Percentiles rank a stretch among this genome's conserved stretches.
Evolutionary conservation across 2,329 filamentous ascomycete genomes (phyloP).

Genomic region (Fragosphaeria purpurea): DNA sequence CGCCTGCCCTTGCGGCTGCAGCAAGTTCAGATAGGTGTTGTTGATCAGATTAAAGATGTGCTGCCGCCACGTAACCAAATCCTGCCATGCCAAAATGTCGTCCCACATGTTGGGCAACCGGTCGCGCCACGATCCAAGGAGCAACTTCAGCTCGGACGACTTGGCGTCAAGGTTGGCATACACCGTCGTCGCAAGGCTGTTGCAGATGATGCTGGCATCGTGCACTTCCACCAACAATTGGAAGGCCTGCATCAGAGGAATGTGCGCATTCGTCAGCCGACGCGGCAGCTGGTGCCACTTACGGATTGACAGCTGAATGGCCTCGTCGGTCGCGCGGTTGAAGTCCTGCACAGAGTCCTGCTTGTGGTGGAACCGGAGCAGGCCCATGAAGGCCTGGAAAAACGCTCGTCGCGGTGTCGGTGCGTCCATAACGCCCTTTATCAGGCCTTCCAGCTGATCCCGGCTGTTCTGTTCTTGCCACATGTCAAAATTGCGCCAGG

Average conservation of each 20-base stretch:
- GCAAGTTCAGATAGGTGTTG: slow-evolving; percentile 74
- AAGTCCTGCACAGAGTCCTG: slow-evolving; percentile 74
- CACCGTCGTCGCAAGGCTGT: slow-evolving; percentile 77
- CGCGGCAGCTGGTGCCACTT: slow-evolving; percentile 99
- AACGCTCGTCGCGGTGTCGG: slow-evolving; percentile 89
- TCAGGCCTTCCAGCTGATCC: slow-evolving; percentile 82
- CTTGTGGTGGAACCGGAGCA: slow-evolving; percentile 89
- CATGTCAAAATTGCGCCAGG: slow-evolving; percentile 90
- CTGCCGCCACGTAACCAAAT: slow-evolving; percentile 98
- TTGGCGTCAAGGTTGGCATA: slow-evolving; percentile 82
- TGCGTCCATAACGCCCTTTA: slow-evolving; percentile 96
- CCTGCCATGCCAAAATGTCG: slow-evolving; percentile 98
- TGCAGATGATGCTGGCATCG: slow-evolving; percentile 93
- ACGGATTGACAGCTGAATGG: slow-evolving; percentile 90
- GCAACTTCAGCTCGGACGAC: slow-evolving; percentile 87
- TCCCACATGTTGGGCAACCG: slow-evolving; percentile 97
- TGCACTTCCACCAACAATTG: slow-evolving; percentile 96
- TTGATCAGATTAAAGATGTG: slow-evolving; percentile 99
- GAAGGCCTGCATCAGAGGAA: slow-evolving; percentile 92
- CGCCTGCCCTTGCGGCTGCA: slow-evolving; percentile 68
- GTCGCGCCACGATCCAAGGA: slow-evolving; percentile 92
- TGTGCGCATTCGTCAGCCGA: slow-evolving; percentile 87
- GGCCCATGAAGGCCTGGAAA: slow-evolving; percentile 96
- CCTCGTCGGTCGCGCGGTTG: slow-evolving; percentile 84
- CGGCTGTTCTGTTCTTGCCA: slow-evolving; percentile 82